Evolutionary conservation across 495 filamentous ascomycete species (phyloP).

Genomic region (Trichoderma gamsii): DNA sequence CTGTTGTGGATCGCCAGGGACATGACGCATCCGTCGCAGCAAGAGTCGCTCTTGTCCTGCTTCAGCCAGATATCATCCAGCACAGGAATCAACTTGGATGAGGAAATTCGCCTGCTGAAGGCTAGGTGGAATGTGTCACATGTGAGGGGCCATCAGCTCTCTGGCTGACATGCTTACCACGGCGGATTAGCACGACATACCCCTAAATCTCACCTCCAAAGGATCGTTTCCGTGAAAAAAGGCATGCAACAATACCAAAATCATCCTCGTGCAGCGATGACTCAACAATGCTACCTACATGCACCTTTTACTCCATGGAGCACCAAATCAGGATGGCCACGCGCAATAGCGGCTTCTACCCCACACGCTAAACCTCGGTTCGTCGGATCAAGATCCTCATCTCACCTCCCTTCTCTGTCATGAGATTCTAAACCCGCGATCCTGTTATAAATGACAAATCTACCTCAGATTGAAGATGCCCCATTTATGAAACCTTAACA

Average conservation of each 20-base stretch:
- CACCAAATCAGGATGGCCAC: not conserved
- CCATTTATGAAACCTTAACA: not conserved
- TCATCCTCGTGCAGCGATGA: not conserved
- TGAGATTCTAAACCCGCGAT: not conserved
- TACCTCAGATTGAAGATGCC: not conserved
- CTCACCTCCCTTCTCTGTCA: not conserved
- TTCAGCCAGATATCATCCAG: constrained; percentile 4
- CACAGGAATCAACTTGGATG: not conserved
- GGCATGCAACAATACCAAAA: too few species aligned
- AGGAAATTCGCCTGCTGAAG: not conserved
- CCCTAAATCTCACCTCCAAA: not conserved
- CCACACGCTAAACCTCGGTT: constrained; percentile 12
- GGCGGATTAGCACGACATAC: not conserved
- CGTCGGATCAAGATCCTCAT: not conserved
- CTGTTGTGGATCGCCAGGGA: constrained; percentile 8
- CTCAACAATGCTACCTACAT: not conserved
- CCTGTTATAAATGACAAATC: constrained; percentile 2
- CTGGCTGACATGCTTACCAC: not conserved
- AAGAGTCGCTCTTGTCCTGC: not conserved
- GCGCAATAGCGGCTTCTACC: not conserved
- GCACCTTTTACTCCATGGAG: not conserved
- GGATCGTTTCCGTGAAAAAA: too few species aligned
- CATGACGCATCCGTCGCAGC: constrained; percentile 12
- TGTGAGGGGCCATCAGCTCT: not conserved
- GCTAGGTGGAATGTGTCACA: not conserved